Evolutionary conservation across 257 asterid genomes (phyloP), one percentile per base, ranked within the genome.

Genomic region (Ophiorrhiza pumila): DNA sequence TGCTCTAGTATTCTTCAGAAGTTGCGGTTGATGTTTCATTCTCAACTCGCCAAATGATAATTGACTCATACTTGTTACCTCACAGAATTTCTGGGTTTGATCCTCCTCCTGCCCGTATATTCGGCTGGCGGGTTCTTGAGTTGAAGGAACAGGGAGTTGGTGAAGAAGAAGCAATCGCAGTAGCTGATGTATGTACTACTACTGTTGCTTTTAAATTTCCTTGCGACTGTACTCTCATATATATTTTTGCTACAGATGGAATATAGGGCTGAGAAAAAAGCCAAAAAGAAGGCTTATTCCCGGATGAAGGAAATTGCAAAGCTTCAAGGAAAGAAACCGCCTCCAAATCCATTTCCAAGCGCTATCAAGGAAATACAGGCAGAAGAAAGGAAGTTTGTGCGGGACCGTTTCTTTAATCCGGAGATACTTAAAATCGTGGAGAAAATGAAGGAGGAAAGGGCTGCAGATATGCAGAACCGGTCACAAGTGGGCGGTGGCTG

Each of bases 51-150:
- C 1, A n/a, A 8, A 22, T 42, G 8, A 52, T 46, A 59, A 27
- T 25, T 46, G 37, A 43, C 52, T 47, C 35, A 2, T 23, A n/a
- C 60, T 69, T 47, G 5, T 68, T 27, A 32, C 32, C 10, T 20
- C 8, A 22, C 83, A 91, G 98, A 79, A 78, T 94, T 71, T 80
- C 87, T 71, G 78, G 85, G 50, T 89, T 91, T 61, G 86, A 88
- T 66, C 96, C 97, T 1, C 96, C 97, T 78, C 84, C 92, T 34
- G 92, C 98, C 56, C 95, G 99, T 68, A 57, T 80, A 73, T 94
- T 81, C 76, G 96, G 91, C 47, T 87, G 87, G 92, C 85, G 93
- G 75, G 97, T 94, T 74, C 88, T 94, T 15, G 98, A 94, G 82
- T 73, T 91, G 73, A 90, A 88, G 89, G 96, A 83, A 71, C 90